Percentiles rank a stretch among this genome's conserved stretches.
These are phyloP conservation scores for Amorphotheca resinae DNA, from an alignment of 495 filamentous ascomycete species.

Conservation along the genomic window DNA sequence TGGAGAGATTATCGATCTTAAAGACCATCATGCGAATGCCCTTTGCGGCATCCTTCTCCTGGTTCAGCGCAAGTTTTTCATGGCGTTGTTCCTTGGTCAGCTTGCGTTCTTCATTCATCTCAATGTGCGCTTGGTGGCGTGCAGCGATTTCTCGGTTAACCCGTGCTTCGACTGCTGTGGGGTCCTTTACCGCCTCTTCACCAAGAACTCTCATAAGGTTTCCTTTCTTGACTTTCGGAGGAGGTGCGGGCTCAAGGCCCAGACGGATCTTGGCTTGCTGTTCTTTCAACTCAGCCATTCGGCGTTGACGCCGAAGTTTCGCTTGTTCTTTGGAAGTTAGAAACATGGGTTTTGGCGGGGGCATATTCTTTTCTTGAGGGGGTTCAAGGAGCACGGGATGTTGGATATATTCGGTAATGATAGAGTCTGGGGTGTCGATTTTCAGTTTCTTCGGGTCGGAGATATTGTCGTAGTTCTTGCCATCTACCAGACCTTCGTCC, in stretches of 20 bases:
- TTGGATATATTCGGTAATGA: constrained; percentile 81
- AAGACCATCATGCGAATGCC: constrained; percentile 78
- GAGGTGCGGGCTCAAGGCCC: constrained; percentile 75
- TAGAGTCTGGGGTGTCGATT: constrained; percentile 64
- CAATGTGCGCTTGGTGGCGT: constrained; percentile 61
- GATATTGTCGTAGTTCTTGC: constrained; percentile 58
- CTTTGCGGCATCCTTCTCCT: constrained; percentile 76
- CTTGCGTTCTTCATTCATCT: constrained; percentile 75
- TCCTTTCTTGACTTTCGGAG: constrained; percentile 88
- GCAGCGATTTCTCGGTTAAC: constrained; percentile 86
- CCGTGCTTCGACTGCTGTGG: constrained; percentile 89
- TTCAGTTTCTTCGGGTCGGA: constrained; percentile 53
- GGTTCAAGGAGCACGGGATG: constrained; percentile 88
- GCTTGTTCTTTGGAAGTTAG: constrained; percentile 83
- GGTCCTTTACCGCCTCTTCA: constrained; percentile 93
- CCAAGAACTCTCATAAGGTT: constrained; percentile 98
- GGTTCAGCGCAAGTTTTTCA: constrained; percentile 73
- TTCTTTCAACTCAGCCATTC: constrained; percentile 87
- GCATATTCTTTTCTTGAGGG: constrained; percentile 72
- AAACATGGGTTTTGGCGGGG: constrained; percentile 78
- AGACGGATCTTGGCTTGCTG: constrained; percentile 90
- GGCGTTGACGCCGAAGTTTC: constrained; percentile 79
- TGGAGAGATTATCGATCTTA: constrained; percentile 75
- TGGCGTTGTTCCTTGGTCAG: constrained; percentile 80
- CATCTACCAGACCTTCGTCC: constrained; percentile 78